phyloP scores from a whole-genome alignment of 345 rosid genomes.

The Camelina laxa region DNA sequence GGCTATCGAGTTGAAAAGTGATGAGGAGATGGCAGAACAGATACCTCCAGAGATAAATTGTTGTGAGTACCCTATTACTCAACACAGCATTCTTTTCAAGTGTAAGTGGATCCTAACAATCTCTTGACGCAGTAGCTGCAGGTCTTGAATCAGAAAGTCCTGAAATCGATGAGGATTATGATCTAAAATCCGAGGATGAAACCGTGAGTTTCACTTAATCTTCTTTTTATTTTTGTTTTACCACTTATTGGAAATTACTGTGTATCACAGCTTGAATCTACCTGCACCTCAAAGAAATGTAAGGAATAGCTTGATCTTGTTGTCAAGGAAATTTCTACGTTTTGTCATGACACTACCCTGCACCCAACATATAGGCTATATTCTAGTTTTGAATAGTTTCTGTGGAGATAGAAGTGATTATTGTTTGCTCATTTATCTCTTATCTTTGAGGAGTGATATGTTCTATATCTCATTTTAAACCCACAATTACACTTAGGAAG shows the following conservation, averaged over 20 bases:
- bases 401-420: neutral
- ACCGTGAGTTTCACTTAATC: slow-evolving; percentile 58
- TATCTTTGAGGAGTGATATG: slow-evolving; percentile 14
- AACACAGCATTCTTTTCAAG: slow-evolving; percentile 20
- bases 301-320: too few species aligned
- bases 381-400: slow-evolving; percentile 14
- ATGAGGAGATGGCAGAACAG: slow-evolving; percentile 42
- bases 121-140: slow-evolving; percentile 39
- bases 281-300: slow-evolving; percentile 11
- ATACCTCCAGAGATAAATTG: slow-evolving; percentile 45
- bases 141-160: slow-evolving; percentile 51
- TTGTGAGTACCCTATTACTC: slow-evolving; percentile 53
- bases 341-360: slow-evolving; percentile 2
- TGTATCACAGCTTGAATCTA: slow-evolving; percentile 27
- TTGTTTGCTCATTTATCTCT: neutral
- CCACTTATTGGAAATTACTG: slow-evolving; percentile 13
- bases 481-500: slow-evolving; percentile 73
- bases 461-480: slow-evolving; percentile 33
- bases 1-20: slow-evolving; percentile 44
- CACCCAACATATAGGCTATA: slow-evolving; percentile 22
- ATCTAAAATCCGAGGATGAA: slow-evolving; percentile 64
- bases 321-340: slow-evolving; percentile 20
- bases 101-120: slow-evolving; percentile 33
- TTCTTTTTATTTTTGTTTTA: neutral
- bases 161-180: slow-evolving; percentile 77